phyloP scores from a whole-genome alignment of 2,329 filamentous ascomycete genomes.

The Knoxdaviesia proteae region DNA sequence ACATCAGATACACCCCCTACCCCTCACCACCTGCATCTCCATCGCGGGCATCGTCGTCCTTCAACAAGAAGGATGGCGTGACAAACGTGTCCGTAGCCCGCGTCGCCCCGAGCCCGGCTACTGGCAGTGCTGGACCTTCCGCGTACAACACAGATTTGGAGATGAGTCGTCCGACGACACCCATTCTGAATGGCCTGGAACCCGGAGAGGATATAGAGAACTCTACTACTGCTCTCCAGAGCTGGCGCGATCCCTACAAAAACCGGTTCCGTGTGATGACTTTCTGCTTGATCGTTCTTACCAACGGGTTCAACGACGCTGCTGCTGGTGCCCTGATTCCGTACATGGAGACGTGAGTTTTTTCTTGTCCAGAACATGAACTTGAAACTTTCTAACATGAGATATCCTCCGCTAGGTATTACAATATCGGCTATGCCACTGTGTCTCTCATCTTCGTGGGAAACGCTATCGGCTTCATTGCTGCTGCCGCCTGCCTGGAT shows the following conservation, averaged over 20 bases:
- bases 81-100: no score
- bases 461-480: slow-evolving; percentile 57
- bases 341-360: slow-evolving; percentile 44
- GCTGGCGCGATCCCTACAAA: slow-evolving; percentile 38
- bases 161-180: slow-evolving; percentile 29
- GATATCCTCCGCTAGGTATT: slow-evolving; percentile 23
- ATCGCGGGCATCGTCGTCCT: no score
- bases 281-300: slow-evolving; percentile 43
- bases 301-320: slow-evolving; percentile 53
- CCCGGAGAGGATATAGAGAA: no score
- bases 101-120: no score
- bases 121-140: no score
- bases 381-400: slow-evolving; percentile 1
- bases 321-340: slow-evolving; percentile 62
- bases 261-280: slow-evolving; percentile 50
- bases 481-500: slow-evolving; percentile 50
- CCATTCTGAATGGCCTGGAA: slow-evolving; percentile 18
- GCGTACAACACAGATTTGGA: slow-evolving; percentile 19
- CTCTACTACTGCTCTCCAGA: slow-evolving; percentile 21
- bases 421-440: slow-evolving; percentile 54
- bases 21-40: no score
- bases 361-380: background rate
- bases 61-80: no score
- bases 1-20: no score
- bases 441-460: slow-evolving; percentile 69